These are phyloP conservation scores for Nemania abortiva DNA, from an alignment of 2,329 filamentous ascomycete genomes.

Conservation along the genomic window DNA sequence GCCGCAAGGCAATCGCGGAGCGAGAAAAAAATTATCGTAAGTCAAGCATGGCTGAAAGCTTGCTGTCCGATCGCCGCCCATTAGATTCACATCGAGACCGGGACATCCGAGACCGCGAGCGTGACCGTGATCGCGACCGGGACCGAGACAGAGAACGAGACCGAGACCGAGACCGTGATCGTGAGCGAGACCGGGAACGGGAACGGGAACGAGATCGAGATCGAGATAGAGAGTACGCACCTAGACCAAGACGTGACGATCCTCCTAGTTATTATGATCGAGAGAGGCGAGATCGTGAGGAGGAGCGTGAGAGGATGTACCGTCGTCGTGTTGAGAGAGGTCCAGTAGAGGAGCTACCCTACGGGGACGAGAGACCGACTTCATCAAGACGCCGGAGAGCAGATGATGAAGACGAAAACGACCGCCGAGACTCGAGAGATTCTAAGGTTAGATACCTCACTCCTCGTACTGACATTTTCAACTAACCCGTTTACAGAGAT, in stretches of 20 bases:
- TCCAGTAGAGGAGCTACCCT: slow-evolving; percentile 88
- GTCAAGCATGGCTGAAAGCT: slow-evolving; percentile 74
- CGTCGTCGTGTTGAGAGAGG: slow-evolving; percentile 77
- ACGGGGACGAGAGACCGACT: slow-evolving; percentile 79
- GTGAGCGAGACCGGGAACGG: slow-evolving; percentile 54
- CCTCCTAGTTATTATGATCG: slow-evolving; percentile 79
- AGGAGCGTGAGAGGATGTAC: slow-evolving; percentile 89
- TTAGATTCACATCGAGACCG: slow-evolving; percentile 61
- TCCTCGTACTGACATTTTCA: background rate
- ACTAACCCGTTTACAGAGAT: slow-evolving; percentile 60
- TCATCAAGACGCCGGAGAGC: slow-evolving; percentile 79
- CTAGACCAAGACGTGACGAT: slow-evolving; percentile 70
- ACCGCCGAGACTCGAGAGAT: slow-evolving; percentile 73
- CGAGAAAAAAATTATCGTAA: slow-evolving; percentile 94
- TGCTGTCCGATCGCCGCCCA: slow-evolving; percentile 66
- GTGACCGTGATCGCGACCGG: slow-evolving; percentile 56
- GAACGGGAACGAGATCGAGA: slow-evolving; percentile 55
- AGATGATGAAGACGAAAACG: slow-evolving; percentile 79
- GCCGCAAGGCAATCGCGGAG: slow-evolving; percentile 91
- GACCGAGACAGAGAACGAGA: slow-evolving; percentile 54
- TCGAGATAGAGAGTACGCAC: slow-evolving; percentile 63
- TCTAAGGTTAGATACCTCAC: slow-evolving; percentile 67
- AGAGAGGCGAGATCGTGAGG: slow-evolving; percentile 87
- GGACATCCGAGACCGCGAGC: slow-evolving; percentile 55
- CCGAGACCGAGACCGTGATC: slow-evolving; percentile 53